Conservation (phyloP, 495 filamentous ascomycete genomes). For the Pseudevernia furfuracea region DNA sequence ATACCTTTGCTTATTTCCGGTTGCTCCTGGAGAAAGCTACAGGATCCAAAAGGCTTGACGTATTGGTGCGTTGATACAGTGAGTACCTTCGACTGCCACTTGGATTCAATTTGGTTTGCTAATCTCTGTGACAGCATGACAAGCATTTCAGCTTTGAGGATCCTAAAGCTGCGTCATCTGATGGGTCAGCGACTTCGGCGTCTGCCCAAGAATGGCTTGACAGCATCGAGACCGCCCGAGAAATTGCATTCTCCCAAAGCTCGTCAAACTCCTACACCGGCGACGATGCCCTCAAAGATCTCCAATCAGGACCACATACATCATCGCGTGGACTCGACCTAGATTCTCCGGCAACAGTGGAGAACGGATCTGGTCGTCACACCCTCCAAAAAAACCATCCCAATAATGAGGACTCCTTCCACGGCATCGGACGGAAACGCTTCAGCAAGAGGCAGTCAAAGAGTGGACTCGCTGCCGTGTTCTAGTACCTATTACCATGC, state of each 20-base stretch:
- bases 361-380: constrained; percentile 31
- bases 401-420: constrained; percentile 27
- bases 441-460: constrained; percentile 89
- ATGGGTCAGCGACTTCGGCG: constrained; percentile 37
- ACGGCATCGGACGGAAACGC: constrained; percentile 53
- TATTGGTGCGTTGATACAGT: constrained; percentile 95
- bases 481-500: constrained; percentile 37
- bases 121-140: constrained; percentile 54
- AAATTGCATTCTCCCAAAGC: constrained; percentile 67
- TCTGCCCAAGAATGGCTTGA: constrained; percentile 84
- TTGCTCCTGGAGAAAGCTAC: constrained; percentile 66
- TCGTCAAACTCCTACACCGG: constrained; percentile 56
- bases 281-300: constrained; percentile 63
- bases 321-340: constrained; percentile 67
- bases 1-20: constrained; percentile 68
- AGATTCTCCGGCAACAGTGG: constrained; percentile 27
- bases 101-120: not conserved
- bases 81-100: constrained; percentile 31
- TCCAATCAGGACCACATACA: constrained; percentile 57
- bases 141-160: constrained; percentile 94
- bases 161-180: constrained; percentile 54
- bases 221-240: constrained; percentile 68
- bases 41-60: constrained; percentile 73
- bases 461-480: constrained; percentile 77
- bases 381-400: constrained; percentile 17